Conservation (phyloP, 305 asterid genomes). For the Solanum hybrid region DNA sequence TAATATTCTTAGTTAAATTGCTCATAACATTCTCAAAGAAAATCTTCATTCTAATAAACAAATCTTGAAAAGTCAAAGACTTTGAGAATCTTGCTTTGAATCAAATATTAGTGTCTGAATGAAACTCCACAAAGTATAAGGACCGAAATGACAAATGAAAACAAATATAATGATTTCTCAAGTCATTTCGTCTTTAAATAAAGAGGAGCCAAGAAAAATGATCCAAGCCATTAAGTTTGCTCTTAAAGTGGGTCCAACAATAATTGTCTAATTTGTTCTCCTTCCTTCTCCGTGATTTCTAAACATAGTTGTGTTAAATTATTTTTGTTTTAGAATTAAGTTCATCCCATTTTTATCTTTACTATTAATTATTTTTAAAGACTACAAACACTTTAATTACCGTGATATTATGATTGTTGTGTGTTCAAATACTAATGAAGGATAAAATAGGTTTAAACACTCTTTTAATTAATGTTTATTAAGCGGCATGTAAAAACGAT, state of each 20-base stretch:
- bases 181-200: too few species aligned
- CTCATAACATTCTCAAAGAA: background rate
- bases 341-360: background rate
- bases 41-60: background rate
- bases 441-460: background rate
- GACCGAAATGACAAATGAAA: too few species aligned
- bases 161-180: too few species aligned
- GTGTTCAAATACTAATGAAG: background rate
- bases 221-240: too few species aligned
- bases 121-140: too few species aligned
- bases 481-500: background rate
- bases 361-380: background rate
- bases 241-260: background rate
- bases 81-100: too few species aligned
- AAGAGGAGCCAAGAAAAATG: too few species aligned
- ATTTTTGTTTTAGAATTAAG: background rate
- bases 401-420: background rate
- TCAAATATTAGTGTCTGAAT: too few species aligned
- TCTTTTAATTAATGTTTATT: background rate
- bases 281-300: background rate
- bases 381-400: background rate
- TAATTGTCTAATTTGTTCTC: background rate
- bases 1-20: too few species aligned
- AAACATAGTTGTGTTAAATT: background rate
- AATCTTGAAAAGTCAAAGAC: too few species aligned